Evolutionary conservation across 495 filamentous ascomycete species (phyloP), one percentile per base, ranked within the genome.

Genomic region (Hypoxylon perforatum): DNA sequence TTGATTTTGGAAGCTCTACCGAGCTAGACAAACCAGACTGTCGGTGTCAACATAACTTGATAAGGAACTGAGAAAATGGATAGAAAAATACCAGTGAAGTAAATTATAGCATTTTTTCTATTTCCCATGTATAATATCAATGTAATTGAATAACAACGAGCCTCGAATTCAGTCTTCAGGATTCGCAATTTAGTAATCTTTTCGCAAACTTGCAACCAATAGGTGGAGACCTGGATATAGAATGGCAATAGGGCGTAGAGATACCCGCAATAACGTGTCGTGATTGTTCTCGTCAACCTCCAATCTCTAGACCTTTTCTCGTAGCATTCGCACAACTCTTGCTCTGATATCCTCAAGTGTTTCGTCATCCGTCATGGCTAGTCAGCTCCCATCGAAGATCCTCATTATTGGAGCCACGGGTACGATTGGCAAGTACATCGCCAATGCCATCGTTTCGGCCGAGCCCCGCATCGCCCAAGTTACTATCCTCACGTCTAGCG

Each of bases 331-430:
- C 14, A 42, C 4, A 4, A 42, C 4, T 42, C 14, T 17, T 42
- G 17, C n/a, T 42, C 14, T 42, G 8, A 42, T 8, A 42, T 17
- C 15, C 12, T 15, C 5, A 22, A 23, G 11, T 21, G 28, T n/a
- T 30, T 22, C 15, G 36, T 30, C 30, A 33, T 35, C 28, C 33
- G 22, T 41, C 12, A 80, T 78, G 73, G 46, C 75, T 17, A 59
- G 67, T 10, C 75, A 77, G 57, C 57, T 66, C 6, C 76, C 79
- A 14, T 75, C 77, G 18, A 86, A 85, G 39, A 77, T 92, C 48
- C 84, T 92, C 36, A 78, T 92, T 53, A 84, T 92, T 71, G 89
- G 90, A 15, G 90, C 88, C 15, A 92, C 89, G 4, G 90, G 90
- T 49, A 73, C 75, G 36, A 92, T 92, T 55, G 90, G 90, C 62